Percentiles rank a stretch among this genome's conserved stretches.
phyloP scores from a whole-genome alignment of 2,329 filamentous ascomycete species.

The Diaporthe nobilis region DNA sequence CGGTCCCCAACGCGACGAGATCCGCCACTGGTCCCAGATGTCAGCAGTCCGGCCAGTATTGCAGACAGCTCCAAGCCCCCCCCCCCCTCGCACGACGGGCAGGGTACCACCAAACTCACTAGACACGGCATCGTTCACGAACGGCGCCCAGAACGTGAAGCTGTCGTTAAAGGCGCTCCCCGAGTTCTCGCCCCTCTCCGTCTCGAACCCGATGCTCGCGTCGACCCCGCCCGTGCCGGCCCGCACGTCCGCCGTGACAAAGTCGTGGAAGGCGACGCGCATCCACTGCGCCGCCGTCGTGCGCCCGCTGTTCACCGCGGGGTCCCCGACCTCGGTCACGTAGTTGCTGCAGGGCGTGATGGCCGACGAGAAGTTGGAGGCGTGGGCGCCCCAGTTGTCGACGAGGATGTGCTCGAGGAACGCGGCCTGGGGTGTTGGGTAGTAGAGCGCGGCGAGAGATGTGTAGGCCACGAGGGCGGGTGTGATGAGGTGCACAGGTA shows the following conservation, averaged over 20 bases:
- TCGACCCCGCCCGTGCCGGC: constrained; percentile 49
- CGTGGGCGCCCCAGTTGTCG: constrained; percentile 29
- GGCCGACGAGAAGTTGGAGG: constrained; percentile 31
- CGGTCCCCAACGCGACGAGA: constrained; percentile 48
- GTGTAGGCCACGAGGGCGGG: background rate
- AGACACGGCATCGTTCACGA: constrained; percentile 48
- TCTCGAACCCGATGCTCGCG: constrained; percentile 50
- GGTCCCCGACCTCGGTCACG: constrained; percentile 23
- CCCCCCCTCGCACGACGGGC: background rate
- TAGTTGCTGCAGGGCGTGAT: constrained; percentile 32
- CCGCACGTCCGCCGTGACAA: constrained; percentile 46
- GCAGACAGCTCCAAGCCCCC: rapidly evolving
- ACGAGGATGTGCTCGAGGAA: constrained; percentile 34
- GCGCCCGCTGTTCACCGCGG: constrained; percentile 13
- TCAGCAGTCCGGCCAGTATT: background rate
- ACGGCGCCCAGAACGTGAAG: constrained; percentile 47
- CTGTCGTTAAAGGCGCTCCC: constrained; percentile 50
- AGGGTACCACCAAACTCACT: constrained; percentile 42
- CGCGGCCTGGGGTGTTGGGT: background rate
- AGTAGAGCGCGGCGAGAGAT: constrained; percentile 11
- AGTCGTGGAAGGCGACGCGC: constrained; percentile 49
- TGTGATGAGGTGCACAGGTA: background rate
- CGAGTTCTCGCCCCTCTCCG: constrained; percentile 46
- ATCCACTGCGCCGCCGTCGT: constrained; percentile 45
- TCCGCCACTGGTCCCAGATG: constrained; percentile 46